Evolutionary conservation across 805 yeast genomes (phyloP).

Genomic region (Candida mattraensis): DNA sequence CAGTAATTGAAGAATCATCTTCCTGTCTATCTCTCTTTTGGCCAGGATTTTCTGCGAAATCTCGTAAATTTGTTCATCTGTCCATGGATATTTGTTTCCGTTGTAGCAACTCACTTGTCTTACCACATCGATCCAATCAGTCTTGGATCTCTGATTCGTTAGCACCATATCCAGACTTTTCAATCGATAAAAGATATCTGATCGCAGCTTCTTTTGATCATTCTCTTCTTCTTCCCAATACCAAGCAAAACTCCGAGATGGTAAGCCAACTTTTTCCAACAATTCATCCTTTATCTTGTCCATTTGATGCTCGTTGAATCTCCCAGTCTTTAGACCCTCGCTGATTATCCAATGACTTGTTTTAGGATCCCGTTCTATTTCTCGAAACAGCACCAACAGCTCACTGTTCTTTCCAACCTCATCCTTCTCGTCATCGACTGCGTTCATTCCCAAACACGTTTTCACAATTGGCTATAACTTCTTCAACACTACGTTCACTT

Average conservation of each 20-base stretch:
- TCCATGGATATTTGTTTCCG: conserved; percentile 11
- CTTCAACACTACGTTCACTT: too few species aligned
- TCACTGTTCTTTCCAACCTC: too few species aligned
- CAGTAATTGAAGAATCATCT: conserved; percentile 4
- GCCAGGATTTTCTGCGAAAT: not conserved
- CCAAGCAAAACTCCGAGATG: too few species aligned
- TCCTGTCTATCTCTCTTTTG: conserved; percentile 1
- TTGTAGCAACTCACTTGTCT: conserved; percentile 1
- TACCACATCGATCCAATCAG: not conserved
- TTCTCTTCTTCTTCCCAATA: too few species aligned
- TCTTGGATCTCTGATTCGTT: too few species aligned
- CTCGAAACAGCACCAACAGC: too few species aligned
- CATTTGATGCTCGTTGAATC: not conserved
- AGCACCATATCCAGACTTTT: too few species aligned
- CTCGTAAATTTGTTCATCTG: conserved; percentile 1
- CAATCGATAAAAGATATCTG: too few species aligned
- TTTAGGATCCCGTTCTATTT: not conserved
- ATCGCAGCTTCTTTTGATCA: too few species aligned
- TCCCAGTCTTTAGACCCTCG: not conserved
- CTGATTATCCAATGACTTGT: not conserved
- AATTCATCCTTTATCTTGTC: not conserved
- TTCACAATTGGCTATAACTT: too few species aligned
- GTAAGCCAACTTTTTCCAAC: conserved; percentile 1
- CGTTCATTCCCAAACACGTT: too few species aligned
- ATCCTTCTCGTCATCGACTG: too few species aligned